Evolutionary conservation across 257 asterid species (phyloP), one percentile per base, ranked within the genome.

Genomic region (Misopates orontium): DNA sequence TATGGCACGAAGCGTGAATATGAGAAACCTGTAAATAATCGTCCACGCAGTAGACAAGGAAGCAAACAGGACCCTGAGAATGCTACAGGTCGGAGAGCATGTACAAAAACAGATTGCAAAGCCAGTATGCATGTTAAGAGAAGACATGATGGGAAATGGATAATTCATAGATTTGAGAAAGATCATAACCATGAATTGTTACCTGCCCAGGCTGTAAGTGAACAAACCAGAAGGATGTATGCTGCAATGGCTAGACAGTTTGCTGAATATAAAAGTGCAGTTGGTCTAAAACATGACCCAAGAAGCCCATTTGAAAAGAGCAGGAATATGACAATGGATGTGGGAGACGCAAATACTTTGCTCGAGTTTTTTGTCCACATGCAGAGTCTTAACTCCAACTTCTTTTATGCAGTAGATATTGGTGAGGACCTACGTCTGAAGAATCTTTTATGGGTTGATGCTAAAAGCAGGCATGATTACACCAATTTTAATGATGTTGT

Each of bases 71-170:
- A 89, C 54, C 69, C 87, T 16, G 97, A 93, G 50, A 87, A 82
- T 82, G 90, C 92, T 66, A 84, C 99, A 15, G 91, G 95, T 60
- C 86, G 99, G 15, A 81, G 97, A 56, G 91, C 91, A 53, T 90
- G 97, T 79, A 76, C 94, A 1, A 93, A 93, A 81, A 93, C 97
- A 61, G 97, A 90, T 77, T 93, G 99, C 85, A 93, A 93, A 74
- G 99, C 99, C n/a, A 86, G 96, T 74, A 90, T 93, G 99, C 99
- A 93, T 49, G 97, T 93, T 45, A 93, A 93, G 89, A 83, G 97
- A 79, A 85, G 92, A 71, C 79, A 87, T 0, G 99, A 93, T 47
- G 95, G 95, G 65, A 93, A 90, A 72, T 93, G 99, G 99, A 84
- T 83, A 40, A 93, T 93, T 45, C 97, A 93, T 63, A 86, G 92